Conservation (phyloP, 495 filamentous ascomycete genomes). For the Xanthoparmelia taractica region DNA sequence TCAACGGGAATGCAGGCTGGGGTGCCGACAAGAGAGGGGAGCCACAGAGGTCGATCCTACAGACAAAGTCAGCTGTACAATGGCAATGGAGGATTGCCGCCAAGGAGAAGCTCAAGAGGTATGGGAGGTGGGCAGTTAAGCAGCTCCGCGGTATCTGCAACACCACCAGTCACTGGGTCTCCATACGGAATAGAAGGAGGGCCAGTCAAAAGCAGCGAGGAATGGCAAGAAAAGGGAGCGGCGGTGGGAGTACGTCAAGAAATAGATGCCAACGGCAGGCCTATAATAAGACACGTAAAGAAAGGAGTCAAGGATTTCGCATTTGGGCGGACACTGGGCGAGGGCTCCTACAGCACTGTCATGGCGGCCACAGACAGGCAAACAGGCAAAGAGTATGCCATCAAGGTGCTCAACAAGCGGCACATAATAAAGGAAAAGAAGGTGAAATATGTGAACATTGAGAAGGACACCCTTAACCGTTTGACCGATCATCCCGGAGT, state of each 20-base stretch:
- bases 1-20: slow-evolving; percentile 54
- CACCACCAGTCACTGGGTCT: slow-evolving; percentile 29
- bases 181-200: slow-evolving; percentile 59
- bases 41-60: slow-evolving; percentile 61
- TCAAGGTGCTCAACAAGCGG: slow-evolving; percentile 96
- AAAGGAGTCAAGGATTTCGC: slow-evolving; percentile 96
- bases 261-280: slow-evolving; percentile 71
- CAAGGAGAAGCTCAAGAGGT: slow-evolving; percentile 60
- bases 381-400: slow-evolving; percentile 91
- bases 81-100: slow-evolving; percentile 47
- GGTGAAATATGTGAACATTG: slow-evolving; percentile 99
- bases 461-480: slow-evolving; percentile 95
- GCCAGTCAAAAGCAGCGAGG: slow-evolving; percentile 65
- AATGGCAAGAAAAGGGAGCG: slow-evolving; percentile 92
- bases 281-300: slow-evolving; percentile 76
- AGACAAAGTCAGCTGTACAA: slow-evolving; percentile 49
- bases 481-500: slow-evolving; percentile 95
- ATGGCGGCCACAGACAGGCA: slow-evolving; percentile 90
- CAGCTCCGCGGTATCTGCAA: slow-evolving; percentile 33
- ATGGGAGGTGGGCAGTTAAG: slow-evolving; percentile 44
- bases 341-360: slow-evolving; percentile 97
- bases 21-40: slow-evolving; percentile 60
- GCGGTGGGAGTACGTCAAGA: slow-evolving; percentile 72
- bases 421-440: slow-evolving; percentile 99
- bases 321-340: slow-evolving; percentile 85